Evolutionary conservation across 805 yeast species (phyloP).

Genomic region (Saccharomycopsis oosterbeekiorum): DNA sequence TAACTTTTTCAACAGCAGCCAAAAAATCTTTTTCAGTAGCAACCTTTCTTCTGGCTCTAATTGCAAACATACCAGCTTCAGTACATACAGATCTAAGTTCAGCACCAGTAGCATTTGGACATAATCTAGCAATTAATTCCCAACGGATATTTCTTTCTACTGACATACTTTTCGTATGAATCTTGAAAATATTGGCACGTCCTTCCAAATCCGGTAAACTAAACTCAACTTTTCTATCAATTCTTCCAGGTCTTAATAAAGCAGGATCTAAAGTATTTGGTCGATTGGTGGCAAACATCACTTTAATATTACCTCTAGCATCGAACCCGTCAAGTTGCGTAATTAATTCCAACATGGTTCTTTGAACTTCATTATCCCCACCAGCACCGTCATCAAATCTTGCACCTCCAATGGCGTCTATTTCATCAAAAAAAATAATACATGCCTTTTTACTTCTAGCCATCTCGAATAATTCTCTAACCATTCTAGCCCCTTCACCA

Average conservation of each 20-base stretch:
- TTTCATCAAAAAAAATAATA: constrained; percentile 95
- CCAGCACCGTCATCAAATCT: constrained; percentile 99
- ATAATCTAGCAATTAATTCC: constrained; percentile 94
- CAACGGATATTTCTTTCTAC: constrained; percentile 96
- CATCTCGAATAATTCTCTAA: constrained; percentile 96
- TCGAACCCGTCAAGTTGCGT: constrained; percentile 98
- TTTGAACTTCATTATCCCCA: constrained; percentile 97
- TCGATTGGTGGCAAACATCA: constrained; percentile 98
- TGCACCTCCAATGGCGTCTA: constrained; percentile 99
- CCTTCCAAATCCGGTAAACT: constrained; percentile 96
- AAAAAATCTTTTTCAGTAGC: constrained; percentile 97
- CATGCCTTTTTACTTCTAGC: constrained; percentile 98
- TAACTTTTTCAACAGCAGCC: constrained; percentile 96
- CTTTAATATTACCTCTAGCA: constrained; percentile 97
- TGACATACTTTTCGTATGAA: constrained; percentile 96
- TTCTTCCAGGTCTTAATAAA: constrained; percentile 94
- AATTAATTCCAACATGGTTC: constrained; percentile 97
- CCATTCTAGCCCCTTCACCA: constrained; percentile 99
- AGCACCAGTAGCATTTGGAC: constrained; percentile 99
- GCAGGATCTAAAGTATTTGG: constrained; percentile 99
- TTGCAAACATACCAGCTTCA: constrained; percentile 99
- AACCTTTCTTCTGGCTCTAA: constrained; percentile 94
- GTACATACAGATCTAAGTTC: constrained; percentile 97
- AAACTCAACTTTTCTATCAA: constrained; percentile 96
- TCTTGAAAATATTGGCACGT: constrained; percentile 93